Evolutionary conservation across 192 early-diverging fungal genomes (phyloP).

Genomic region (Coemansia reversa): DNA sequence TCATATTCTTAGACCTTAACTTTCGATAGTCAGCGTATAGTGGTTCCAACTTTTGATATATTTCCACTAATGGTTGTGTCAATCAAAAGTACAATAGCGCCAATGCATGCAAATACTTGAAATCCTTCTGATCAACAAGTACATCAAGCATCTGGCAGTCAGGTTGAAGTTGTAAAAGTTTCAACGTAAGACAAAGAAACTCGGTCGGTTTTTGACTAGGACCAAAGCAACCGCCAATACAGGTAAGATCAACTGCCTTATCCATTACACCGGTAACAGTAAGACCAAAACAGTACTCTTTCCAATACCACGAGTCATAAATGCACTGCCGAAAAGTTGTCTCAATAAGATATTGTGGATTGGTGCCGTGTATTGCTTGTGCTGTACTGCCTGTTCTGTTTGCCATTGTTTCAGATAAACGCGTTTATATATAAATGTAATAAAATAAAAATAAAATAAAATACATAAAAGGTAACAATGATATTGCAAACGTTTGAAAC

Average conservation of each 20-base stretch:
- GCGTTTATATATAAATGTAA: too few relatives aligned
- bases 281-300: slow-evolving; percentile 93
- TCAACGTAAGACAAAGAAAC: slow-evolving; percentile 85
- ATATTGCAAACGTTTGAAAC: too few relatives aligned
- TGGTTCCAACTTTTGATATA: slow-evolving; percentile 92
- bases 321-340: slow-evolving; percentile 90
- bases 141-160: slow-evolving; percentile 81
- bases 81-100: slow-evolving; percentile 87
- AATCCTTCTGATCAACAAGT: slow-evolving; percentile 80
- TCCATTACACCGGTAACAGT: slow-evolving; percentile 89
- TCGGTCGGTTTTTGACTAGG: slow-evolving; percentile 79
- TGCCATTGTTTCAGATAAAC: slow-evolving; percentile 42
- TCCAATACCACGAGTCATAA: slow-evolving; percentile 94
- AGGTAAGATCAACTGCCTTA: slow-evolving; percentile 71
- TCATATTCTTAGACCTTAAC: slow-evolving; percentile 54
- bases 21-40: slow-evolving; percentile 86
- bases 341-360: slow-evolving; percentile 94
- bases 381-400: slow-evolving; percentile 73
- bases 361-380: slow-evolving; percentile 76
- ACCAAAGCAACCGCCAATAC: slow-evolving; percentile 83
- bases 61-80: slow-evolving; percentile 68
- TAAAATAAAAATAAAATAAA: too few relatives aligned
- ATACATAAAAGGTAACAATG: too few relatives aligned
- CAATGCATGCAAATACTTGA: slow-evolving; percentile 88
- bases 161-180: slow-evolving; percentile 92